These are phyloP conservation scores for Dothideomycetes sp. DNA, from an alignment of 2,329 filamentous ascomycete genomes.

Conservation along the genomic window DNA sequence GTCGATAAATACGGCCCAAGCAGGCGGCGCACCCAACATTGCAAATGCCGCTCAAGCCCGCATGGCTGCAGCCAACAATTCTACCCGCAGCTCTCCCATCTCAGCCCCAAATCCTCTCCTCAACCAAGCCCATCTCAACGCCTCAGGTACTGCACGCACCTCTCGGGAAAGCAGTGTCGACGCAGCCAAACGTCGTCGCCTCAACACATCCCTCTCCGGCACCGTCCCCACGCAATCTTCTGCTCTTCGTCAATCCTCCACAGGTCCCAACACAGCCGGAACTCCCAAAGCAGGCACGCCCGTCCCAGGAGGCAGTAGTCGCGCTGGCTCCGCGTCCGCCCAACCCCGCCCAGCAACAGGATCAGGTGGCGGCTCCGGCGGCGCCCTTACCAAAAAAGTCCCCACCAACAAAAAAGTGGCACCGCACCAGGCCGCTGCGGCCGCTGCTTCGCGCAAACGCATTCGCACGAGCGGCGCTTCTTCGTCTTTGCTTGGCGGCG, in stretches of 20 bases:
- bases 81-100: constrained; percentile 6
- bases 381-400: constrained; percentile 15
- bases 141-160: constrained; percentile 12
- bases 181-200: constrained; percentile 46
- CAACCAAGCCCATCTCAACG: constrained; percentile 13
- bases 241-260: constrained; percentile 47
- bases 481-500: too few species aligned
- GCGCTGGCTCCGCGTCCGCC: constrained; percentile 50
- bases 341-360: constrained; percentile 43
- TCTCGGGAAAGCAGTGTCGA: constrained; percentile 30
- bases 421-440: constrained; percentile 31
- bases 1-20: constrained; percentile 40
- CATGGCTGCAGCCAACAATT: constrained; percentile 15
- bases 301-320: constrained; percentile 29
- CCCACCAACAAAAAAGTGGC: constrained; percentile 39
- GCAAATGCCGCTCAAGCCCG: constrained; percentile 39
- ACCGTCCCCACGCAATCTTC: constrained; percentile 44
- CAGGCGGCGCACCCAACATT: constrained; percentile 39
- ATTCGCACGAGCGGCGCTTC: constrained; percentile 7
- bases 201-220: constrained; percentile 38
- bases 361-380: constrained; percentile 6
- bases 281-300: constrained; percentile 50
- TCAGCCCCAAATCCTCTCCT: constrained; percentile 10
- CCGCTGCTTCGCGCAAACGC: constrained; percentile 13
- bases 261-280: constrained; percentile 41